Evolutionary conservation across 345 rosid species (phyloP), one percentile per base, ranked within the genome.

Genomic region (Dipteronia sinensis): DNA sequence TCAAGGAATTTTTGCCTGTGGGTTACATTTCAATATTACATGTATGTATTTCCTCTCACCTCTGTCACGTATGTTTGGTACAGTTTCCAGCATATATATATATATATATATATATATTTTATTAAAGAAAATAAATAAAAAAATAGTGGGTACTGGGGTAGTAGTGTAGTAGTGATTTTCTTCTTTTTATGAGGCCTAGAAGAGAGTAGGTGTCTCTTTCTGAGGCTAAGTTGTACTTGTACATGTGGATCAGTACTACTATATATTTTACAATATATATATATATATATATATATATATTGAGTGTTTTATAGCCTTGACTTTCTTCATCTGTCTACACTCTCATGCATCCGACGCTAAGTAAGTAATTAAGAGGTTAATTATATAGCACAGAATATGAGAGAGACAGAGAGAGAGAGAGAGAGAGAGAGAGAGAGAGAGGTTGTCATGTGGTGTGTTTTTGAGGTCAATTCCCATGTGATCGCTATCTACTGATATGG

Each of bases 381-480:
- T 53, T 53, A 15, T 16, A 53, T 31, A 72, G 29, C 55, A 56
- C 25, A 16, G 47, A 58, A 22, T 13, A 38, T 31, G 16, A 55
- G 0, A n/a, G 7, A 7, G 22, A 69, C n/a, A n/a, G n/a, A n/a
- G n/a, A n/a, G 16, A 55, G 0, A n/a, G 7, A 7, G 22, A 70
- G 38, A 31, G 6, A 31, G 31, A 34, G 38, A 40, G 9, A 65
- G 44, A 65, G 64, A 40, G 51, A 11, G 27, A 19, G 25, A 0
- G 3, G 16, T 13, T 13, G 22, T 63, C 75, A 79, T 77, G 73
- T 80, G 83, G 73, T 53, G 56, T 76, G 75, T 72, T 78, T 31
- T 67, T 67, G 64, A 20, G 67, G 85, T 72, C 80, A 62, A 79
- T 61, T 63, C 69, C 67, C 34, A 31, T n/a, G 81, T 69, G 71